Conservation (phyloP, 2,329 filamentous ascomycete genomes). For the Dichotomopilus funicola region DNA sequence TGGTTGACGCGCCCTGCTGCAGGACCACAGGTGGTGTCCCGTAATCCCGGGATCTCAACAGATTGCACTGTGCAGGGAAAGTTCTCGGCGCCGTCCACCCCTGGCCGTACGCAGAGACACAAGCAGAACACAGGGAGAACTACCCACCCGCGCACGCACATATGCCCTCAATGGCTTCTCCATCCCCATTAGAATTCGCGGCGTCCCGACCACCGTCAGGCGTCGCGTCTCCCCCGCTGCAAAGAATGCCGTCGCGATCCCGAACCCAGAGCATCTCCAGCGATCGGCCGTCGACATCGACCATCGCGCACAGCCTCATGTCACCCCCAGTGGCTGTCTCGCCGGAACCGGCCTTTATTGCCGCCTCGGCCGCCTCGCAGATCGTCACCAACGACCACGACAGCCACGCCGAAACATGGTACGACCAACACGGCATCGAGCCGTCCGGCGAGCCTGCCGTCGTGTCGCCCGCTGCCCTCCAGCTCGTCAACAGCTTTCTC, state of each 20-base stretch:
- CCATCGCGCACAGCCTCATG: constrained; percentile 51
- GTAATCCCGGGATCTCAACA: neutral
- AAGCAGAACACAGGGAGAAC: no score
- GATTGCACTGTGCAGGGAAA: constrained; percentile 1
- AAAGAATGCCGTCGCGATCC: constrained; percentile 31
- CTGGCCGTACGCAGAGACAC: no score
- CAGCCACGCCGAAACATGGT: constrained; percentile 61
- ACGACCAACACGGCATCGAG: constrained; percentile 61
- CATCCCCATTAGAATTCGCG: constrained; percentile 21
- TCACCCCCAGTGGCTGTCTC: constrained; percentile 62
- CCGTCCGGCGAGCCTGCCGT: constrained; percentile 61
- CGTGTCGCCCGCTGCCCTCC: constrained; percentile 66
- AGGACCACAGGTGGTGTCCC: neutral
- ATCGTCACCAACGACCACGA: constrained; percentile 87
- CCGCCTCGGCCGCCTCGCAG: constrained; percentile 78
- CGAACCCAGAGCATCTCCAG: constrained; percentile 62
- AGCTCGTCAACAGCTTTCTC: constrained; percentile 82
- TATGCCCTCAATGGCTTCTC: constrained; percentile 14
- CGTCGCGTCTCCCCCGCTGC: constrained; percentile 22
- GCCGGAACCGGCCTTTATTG: constrained; percentile 81
- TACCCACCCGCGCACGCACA: neutral
- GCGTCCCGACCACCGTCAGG: constrained; percentile 25
- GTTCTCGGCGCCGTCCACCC: no score
- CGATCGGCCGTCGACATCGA: constrained; percentile 53
- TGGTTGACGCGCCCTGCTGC: constrained; percentile 14